These are phyloP conservation scores for Ophiosphaerella herpotricha DNA, from an alignment of 2,329 filamentous ascomycete species.

Conservation along the genomic window DNA sequence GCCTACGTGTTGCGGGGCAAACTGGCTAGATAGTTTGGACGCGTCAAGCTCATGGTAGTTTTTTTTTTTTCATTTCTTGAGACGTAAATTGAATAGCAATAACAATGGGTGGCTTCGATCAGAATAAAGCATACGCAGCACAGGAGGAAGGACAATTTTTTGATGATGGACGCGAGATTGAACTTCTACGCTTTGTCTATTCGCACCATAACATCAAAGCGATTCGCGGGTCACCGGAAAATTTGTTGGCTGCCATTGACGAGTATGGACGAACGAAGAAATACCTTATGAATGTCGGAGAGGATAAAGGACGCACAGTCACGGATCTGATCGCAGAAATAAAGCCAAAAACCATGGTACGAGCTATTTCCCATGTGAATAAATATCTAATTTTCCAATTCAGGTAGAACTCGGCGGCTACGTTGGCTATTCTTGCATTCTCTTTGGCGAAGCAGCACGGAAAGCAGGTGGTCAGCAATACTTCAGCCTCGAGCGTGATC, in stretches of 20 bases:
- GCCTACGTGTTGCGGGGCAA: slow-evolving; percentile 31
- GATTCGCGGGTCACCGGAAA: slow-evolving; percentile 66
- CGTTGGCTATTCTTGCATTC: slow-evolving; percentile 78
- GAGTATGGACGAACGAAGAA: slow-evolving; percentile 68
- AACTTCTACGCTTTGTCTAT: slow-evolving; percentile 71
- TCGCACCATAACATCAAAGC: slow-evolving; percentile 65
- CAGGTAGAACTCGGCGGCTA: slow-evolving; percentile 79
- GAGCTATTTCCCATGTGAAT: neutral
- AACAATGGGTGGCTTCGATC: slow-evolving; percentile 42
- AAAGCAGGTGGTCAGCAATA: slow-evolving; percentile 68
- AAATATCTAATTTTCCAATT: slow-evolving; percentile 6
- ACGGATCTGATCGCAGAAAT: slow-evolving; percentile 68
- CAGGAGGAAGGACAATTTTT: slow-evolving; percentile 53
- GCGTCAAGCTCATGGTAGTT: slow-evolving; percentile 21
- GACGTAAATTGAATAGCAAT: slow-evolving; percentile 15
- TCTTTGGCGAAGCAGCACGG: slow-evolving; percentile 71
- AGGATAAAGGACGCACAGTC: slow-evolving; percentile 74
- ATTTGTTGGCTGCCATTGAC: slow-evolving; percentile 72
- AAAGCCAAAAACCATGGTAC: slow-evolving; percentile 69
- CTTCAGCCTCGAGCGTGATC: slow-evolving; percentile 73
- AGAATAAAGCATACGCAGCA: slow-evolving; percentile 53
- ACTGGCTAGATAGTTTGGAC: slow-evolving; percentile 11
- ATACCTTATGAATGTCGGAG: slow-evolving; percentile 81
- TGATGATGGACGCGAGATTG: slow-evolving; percentile 75
- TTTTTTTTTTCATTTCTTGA: neutral